phyloP scores from a whole-genome alignment of 2,329 filamentous ascomycete genomes.

The Ramularia endophylla region DNA sequence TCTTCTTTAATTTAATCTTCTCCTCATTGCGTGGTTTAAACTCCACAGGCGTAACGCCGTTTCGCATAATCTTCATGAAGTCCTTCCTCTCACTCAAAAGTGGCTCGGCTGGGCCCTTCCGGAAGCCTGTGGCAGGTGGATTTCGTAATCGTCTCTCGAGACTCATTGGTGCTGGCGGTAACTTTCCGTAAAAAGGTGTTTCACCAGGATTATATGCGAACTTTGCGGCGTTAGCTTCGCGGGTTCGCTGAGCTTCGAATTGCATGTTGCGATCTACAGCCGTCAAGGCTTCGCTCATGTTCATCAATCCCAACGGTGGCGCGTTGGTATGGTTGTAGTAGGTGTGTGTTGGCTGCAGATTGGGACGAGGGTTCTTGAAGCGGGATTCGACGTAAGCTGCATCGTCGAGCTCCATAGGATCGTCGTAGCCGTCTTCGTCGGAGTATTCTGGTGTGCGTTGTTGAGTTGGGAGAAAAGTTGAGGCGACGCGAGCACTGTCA shows the following conservation, averaged over 20 bases:
- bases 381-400: slow-evolving; percentile 16
- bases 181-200: slow-evolving; percentile 62
- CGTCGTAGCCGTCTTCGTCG: slow-evolving; percentile 32
- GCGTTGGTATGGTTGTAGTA: slow-evolving; percentile 11
- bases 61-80: slow-evolving; percentile 44
- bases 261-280: not conserved
- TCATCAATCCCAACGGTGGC: slow-evolving; percentile 13
- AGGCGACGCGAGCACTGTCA: slow-evolving; percentile 10
- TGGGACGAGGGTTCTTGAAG: slow-evolving; percentile 15
- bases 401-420: slow-evolving; percentile 71
- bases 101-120: slow-evolving; percentile 6
- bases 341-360: slow-evolving; percentile 13
- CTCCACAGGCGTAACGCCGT: slow-evolving; percentile 19
- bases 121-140: slow-evolving; percentile 32
- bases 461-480: slow-evolving; percentile 17
- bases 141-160: slow-evolving; percentile 59
- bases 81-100: slow-evolving; percentile 41
- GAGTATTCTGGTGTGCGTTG: slow-evolving; percentile 23
- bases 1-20: slow-evolving; percentile 17
- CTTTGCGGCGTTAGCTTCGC: slow-evolving; percentile 34
- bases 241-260: too few species aligned
- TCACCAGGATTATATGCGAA: slow-evolving; percentile 26
- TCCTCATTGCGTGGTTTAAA: slow-evolving; percentile 14
- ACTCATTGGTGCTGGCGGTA: slow-evolving; percentile 63
- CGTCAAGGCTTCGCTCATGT: slow-evolving; percentile 6